These are phyloP conservation scores for Lippia alba DNA, from an alignment of 305 asterid genomes.

Conservation along the genomic window DNA sequence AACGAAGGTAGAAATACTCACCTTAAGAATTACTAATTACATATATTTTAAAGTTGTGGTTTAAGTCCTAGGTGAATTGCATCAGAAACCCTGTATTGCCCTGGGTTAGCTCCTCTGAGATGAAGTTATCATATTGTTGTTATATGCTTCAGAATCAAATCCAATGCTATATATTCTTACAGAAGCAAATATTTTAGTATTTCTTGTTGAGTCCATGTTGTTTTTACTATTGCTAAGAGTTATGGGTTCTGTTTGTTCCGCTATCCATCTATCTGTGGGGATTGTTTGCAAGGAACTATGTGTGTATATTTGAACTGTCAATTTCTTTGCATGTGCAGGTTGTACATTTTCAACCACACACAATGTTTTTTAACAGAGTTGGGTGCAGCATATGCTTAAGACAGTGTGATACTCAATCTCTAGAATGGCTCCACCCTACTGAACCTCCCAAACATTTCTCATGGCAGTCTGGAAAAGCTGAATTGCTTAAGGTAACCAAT, in stretches of 20 bases:
- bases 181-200: no score
- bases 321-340: slow-evolving; percentile 62
- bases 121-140: neutral
- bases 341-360: slow-evolving; percentile 94
- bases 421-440: slow-evolving; percentile 86
- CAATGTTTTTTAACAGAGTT: slow-evolving; percentile 79
- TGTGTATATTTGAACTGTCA: slow-evolving; percentile 22
- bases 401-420: slow-evolving; percentile 76
- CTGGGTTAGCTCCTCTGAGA: neutral
- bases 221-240: slow-evolving; percentile 4
- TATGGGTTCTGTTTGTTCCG: neutral
- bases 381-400: slow-evolving; percentile 79
- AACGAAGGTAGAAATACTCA: slow-evolving; percentile 75
- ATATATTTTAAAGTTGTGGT: neutral
- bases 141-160: neutral
- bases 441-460: slow-evolving; percentile 84
- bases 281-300: slow-evolving; percentile 14
- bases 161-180: no score
- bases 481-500: slow-evolving; percentile 68
- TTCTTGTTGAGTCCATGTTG: neutral
- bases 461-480: slow-evolving; percentile 83
- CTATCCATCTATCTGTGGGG: slow-evolving; percentile 2
- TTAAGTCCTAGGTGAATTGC: neutral
- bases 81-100: neutral
- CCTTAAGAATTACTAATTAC: slow-evolving; percentile 12